Base-by-base conservation (phyloP, 305 asterid species). In the Solanum hybrid region DNA sequence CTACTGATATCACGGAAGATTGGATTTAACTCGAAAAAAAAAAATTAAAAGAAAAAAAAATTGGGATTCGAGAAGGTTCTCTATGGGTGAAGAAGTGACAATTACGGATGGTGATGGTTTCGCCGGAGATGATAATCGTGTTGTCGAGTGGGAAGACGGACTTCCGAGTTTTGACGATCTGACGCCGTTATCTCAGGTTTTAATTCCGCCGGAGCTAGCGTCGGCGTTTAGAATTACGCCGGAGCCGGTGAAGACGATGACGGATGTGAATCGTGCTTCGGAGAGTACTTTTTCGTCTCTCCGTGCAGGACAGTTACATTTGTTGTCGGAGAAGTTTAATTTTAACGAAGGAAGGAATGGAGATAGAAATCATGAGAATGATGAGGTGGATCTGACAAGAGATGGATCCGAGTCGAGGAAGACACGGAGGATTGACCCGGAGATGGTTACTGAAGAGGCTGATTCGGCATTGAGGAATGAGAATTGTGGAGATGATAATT, bases 181-280 rank as follows among this genome's bases (percentile, higher is more conserved):
- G 35, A 90, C 93, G 16, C 92, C 94, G n/a, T 64, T 92, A 61
- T 91, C 90, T n/a, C 92, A 90, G 67, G 18, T 87, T 57, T 81
- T 91, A 83, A 89, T 92, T 34, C 91, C 92, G 34, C 39, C 75
- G 86, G 89, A 89, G 18, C 86, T 92, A 36, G 92, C 93, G 3
- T 86, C 88, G 75, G 94, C 91, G 46, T 92, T 92, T 67, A 87
- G 89, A 89, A 91, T 92, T 79, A 31, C 84, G 3, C 90, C 89
- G 78, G 91, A 91, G 83, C 88, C 93, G 12, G 29, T 31, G 5
- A 76, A 79, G 76, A 92, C 90, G 31, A 67, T 90, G 83, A 28
- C 67, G 28, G 94, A 92, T 31, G 94, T 92, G 35, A 86, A 88
- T 79, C 91, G 89, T 6, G 94, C 94, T n/a, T 91, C 92, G n/a